Conservation (phyloP, 2,329 filamentous ascomycete genomes). For the Alternaria infectoria region DNA sequence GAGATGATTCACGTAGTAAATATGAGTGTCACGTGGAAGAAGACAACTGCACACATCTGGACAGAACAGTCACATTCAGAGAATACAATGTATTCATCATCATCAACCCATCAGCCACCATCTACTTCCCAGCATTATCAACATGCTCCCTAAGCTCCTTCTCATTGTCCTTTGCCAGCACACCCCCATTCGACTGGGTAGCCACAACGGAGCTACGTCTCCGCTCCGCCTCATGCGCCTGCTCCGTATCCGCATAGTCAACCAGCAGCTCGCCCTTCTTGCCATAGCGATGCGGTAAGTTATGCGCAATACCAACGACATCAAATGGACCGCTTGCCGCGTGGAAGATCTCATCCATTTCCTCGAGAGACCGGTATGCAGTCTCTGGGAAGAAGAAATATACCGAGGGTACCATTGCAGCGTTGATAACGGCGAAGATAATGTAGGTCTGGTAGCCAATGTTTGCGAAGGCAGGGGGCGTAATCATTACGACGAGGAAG, state of each 20-base stretch:
- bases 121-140: slow-evolving; percentile 1
- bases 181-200: slow-evolving; percentile 4
- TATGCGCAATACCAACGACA: slow-evolving; percentile 57
- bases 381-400: slow-evolving; percentile 70
- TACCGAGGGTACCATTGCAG: slow-evolving; percentile 61
- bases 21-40: not conserved
- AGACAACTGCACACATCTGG: not conserved
- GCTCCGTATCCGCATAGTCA: slow-evolving; percentile 54
- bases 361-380: slow-evolving; percentile 53
- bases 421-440: slow-evolving; percentile 64
- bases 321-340: slow-evolving; percentile 59
- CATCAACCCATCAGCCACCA: not conserved
- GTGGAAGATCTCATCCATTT: slow-evolving; percentile 67
- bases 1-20: not conserved
- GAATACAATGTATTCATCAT: not conserved
- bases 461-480: slow-evolving; percentile 64
- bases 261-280: slow-evolving; percentile 65
- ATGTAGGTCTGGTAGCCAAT: slow-evolving; percentile 64
- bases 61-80: not conserved
- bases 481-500: slow-evolving; percentile 72
- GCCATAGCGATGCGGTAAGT: slow-evolving; percentile 63
- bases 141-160: slow-evolving; percentile 9
- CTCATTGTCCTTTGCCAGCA: slow-evolving; percentile 6
- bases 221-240: slow-evolving; percentile 36
- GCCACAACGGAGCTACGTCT: slow-evolving; percentile 37